phyloP scores from a whole-genome alignment of 192 early-diverging fungal genomes.

The Chytriomyces hyalinus region DNA sequence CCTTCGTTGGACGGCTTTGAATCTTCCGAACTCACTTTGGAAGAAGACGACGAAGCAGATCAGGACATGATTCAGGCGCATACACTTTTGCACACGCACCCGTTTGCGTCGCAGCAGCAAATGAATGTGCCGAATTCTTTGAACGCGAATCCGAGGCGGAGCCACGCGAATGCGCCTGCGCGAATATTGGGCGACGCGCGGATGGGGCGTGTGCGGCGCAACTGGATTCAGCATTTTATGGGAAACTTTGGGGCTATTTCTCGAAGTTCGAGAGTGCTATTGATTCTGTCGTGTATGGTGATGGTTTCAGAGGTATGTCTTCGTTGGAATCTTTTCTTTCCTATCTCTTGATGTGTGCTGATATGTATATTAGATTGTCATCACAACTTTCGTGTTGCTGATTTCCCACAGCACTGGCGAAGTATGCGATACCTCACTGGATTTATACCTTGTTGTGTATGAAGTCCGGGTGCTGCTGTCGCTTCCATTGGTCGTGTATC shows the following conservation, averaged over 20 bases:
- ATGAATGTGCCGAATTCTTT: background rate
- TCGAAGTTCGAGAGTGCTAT: constrained; percentile 15
- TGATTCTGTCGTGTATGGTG: constrained; percentile 9
- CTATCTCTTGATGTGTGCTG: too few relatives aligned
- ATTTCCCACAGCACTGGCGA: constrained; percentile 50
- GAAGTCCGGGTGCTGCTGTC: constrained; percentile 62
- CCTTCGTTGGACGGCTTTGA: background rate
- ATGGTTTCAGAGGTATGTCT: constrained; percentile 22
- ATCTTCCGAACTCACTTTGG: background rate
- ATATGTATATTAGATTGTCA: constrained; percentile 37
- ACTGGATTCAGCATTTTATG: constrained; percentile 30
- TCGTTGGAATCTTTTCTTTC: too few relatives aligned
- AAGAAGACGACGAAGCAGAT: constrained; percentile 2
- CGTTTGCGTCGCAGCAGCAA: background rate
- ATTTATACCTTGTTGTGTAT: constrained; percentile 65
- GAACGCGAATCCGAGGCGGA: background rate
- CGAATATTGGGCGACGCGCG: constrained; percentile 13
- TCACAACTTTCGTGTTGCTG: constrained; percentile 58
- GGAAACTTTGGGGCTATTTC: constrained; percentile 19
- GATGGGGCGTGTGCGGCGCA: constrained; percentile 22
- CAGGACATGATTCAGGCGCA: background rate
- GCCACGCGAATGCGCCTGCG: background rate
- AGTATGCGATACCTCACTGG: constrained; percentile 58
- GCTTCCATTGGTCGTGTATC: constrained; percentile 68
- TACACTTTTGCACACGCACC: background rate